Percentiles rank a stretch among this genome's conserved stretches.
phyloP scores from a whole-genome alignment of 176 grass and related monocot genomes.

The Juncus effusus region DNA sequence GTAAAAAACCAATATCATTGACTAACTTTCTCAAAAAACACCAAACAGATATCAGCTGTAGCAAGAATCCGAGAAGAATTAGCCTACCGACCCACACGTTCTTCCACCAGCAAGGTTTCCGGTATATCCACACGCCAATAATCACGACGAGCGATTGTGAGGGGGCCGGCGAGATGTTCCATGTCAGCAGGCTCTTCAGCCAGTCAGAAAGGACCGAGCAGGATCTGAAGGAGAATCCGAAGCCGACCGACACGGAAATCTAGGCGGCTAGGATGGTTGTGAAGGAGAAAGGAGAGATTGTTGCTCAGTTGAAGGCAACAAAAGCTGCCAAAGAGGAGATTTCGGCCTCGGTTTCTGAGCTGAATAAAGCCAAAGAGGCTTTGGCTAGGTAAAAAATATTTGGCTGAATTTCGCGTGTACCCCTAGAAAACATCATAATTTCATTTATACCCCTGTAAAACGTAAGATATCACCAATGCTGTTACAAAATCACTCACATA shows the following conservation, averaged over 20 bases:
- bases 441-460: too few relatives aligned
- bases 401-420: slow-evolving; percentile 20
- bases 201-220: slow-evolving; percentile 81
- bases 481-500: slow-evolving; percentile 60
- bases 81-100: slow-evolving; percentile 72
- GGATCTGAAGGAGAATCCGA: slow-evolving; percentile 67
- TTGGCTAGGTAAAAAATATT: slow-evolving; percentile 11
- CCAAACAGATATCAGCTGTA: slow-evolving; percentile 59
- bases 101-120: slow-evolving; percentile 64
- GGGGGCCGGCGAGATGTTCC: slow-evolving; percentile 98
- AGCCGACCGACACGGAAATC: slow-evolving; percentile 65
- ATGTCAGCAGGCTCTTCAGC: slow-evolving; percentile 75
- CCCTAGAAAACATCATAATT: too few relatives aligned
- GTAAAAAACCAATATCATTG: neutral
- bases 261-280: slow-evolving; percentile 57
- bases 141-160: slow-evolving; percentile 93
- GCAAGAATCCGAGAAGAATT: slow-evolving; percentile 80
- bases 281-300: neutral
- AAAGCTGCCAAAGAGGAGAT: slow-evolving; percentile 68
- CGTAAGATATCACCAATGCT: slow-evolving; percentile 41
- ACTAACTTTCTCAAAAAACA: neutral
- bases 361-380: slow-evolving; percentile 61
- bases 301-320: slow-evolving; percentile 61
- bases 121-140: slow-evolving; percentile 88
- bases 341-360: slow-evolving; percentile 52